Evolutionary conservation across 2,329 filamentous ascomycete genomes (phyloP).

Genomic region (Fonsecaea multimorphosa): DNA sequence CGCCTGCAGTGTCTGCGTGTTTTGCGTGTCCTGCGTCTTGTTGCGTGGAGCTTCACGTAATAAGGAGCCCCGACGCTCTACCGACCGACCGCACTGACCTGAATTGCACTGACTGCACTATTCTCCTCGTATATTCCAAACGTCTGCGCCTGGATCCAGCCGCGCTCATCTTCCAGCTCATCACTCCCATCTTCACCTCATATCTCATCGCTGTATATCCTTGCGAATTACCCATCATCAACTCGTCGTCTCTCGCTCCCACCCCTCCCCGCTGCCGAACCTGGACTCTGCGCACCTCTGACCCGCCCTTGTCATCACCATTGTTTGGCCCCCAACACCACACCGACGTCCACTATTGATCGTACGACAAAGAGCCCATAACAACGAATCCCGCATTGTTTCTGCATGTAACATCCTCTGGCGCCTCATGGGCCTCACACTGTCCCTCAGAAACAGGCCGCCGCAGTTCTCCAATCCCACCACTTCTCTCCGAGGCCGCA

Average conservation of each 20-base stretch:
- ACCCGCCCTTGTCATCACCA: conserved; percentile 12
- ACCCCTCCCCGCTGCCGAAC: conserved; percentile 1
- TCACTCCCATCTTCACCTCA: conserved; percentile 4
- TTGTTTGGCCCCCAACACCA: conserved; percentile 7
- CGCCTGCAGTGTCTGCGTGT: conserved; percentile 3
- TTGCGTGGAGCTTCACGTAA: conserved; percentile 1
- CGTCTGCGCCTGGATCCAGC: conserved; percentile 13
- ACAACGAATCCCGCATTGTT: conserved; percentile 15
- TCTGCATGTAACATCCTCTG: conserved; percentile 26
- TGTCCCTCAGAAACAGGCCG: conserved; percentile 33
- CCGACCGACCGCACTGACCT: background rate
- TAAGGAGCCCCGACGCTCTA: background rate
- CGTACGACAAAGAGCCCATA: conserved; percentile 23
- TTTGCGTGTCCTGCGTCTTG: background rate
- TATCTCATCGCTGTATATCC: conserved; percentile 1
- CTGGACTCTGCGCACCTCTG: conserved; percentile 1
- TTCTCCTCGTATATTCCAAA: background rate
- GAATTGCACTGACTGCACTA: background rate
- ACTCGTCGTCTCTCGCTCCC: conserved; percentile 4
- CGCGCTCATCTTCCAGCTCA: conserved; percentile 17
- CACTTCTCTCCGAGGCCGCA: conserved; percentile 22
- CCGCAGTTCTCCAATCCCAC: conserved; percentile 20
- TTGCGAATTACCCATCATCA: background rate
- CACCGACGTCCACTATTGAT: conserved; percentile 22
- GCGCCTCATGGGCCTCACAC: conserved; percentile 37